These are phyloP conservation scores for Mycena sanguinolenta DNA, from an alignment of 768 basidiomycete species.

Conservation along the genomic window DNA sequence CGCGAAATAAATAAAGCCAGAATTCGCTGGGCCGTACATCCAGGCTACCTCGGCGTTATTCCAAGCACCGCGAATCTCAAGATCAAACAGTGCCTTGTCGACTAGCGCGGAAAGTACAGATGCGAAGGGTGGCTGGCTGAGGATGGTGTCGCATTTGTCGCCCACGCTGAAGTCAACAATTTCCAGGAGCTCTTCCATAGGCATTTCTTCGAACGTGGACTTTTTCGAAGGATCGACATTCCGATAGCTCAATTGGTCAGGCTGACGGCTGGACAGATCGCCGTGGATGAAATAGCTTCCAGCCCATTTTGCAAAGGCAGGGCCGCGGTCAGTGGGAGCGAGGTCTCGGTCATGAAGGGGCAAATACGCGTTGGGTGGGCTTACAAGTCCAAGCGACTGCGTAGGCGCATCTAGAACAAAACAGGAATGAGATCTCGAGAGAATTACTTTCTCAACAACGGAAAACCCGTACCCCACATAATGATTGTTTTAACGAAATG, in stretches of 20 bases:
- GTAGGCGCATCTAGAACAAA: constrained; percentile 20
- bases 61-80: constrained; percentile 8
- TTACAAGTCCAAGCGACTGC: constrained; percentile 28
- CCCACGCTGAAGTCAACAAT: constrained; percentile 7
- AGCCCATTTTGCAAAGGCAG: constrained; percentile 27
- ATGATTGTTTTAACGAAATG: constrained; percentile 40
- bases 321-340: constrained; percentile 13
- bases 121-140: constrained; percentile 1
- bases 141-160: constrained; percentile 17
- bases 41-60: not conserved
- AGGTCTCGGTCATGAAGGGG: constrained; percentile 22
- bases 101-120: not conserved
- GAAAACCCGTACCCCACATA: constrained; percentile 40
- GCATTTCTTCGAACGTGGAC: constrained; percentile 8
- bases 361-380: constrained; percentile 11
- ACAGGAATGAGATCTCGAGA: not conserved
- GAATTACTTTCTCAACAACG: not conserved
- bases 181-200: not conserved
- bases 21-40: not conserved
- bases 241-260: constrained; percentile 6
- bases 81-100: constrained; percentile 7
- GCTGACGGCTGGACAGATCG: constrained; percentile 11
- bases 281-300: constrained; percentile 26
- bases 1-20: constrained; percentile 2
- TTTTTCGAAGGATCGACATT: not conserved